Percentiles rank a stretch among this genome's conserved stretches.
Evolutionary conservation across 345 rosid genomes (phyloP).

Genomic region (Hevea brasiliensis): DNA sequence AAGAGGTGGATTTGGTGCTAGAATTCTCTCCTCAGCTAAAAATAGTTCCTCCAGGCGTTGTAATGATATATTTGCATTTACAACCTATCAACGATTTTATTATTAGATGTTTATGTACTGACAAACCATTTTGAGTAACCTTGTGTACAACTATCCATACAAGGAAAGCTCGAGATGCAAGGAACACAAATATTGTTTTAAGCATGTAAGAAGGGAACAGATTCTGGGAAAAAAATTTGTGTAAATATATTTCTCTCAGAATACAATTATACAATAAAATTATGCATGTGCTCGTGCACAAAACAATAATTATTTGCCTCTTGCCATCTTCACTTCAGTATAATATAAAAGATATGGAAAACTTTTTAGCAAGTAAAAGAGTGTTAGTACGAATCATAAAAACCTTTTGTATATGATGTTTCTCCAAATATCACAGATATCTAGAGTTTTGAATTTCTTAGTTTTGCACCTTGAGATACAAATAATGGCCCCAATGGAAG

Average conservation of each 20-base stretch:
- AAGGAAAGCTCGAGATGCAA: background rate
- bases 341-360: too few species aligned
- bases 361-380: too few species aligned
- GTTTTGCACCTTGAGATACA: too few species aligned
- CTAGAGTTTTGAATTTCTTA: too few species aligned
- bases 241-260: background rate
- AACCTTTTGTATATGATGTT: background rate
- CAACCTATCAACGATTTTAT: slow-evolving; percentile 53
- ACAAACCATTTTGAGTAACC: background rate
- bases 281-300: background rate
- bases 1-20: slow-evolving; percentile 76
- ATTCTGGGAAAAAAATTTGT: background rate
- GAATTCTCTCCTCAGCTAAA: slow-evolving; percentile 77
- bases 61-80: slow-evolving; percentile 80
- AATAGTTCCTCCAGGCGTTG: slow-evolving; percentile 88
- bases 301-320: background rate
- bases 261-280: background rate
- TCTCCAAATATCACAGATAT: background rate
- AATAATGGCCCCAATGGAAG: background rate
- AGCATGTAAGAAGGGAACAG: background rate
- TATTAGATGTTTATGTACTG: background rate
- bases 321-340: background rate
- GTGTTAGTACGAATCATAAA: background rate
- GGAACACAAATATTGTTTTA: background rate
- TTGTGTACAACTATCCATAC: too few species aligned